Evolutionary conservation across 1,284 basidiomycete species (phyloP).

Genomic region (Golubevia pallescens): DNA sequence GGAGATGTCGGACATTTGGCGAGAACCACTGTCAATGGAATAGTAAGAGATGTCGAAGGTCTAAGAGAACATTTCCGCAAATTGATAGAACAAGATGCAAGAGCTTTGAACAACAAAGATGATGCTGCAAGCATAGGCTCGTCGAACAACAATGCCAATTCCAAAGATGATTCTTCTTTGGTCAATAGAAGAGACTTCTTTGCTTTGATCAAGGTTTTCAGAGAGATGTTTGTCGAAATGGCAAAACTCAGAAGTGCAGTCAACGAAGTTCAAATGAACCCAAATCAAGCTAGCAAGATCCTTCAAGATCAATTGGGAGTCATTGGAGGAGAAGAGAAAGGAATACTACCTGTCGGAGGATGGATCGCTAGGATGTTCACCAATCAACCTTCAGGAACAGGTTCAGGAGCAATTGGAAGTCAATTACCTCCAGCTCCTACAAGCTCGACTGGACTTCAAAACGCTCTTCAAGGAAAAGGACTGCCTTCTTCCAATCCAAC

Average conservation of each 20-base stretch:
- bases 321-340: background rate
- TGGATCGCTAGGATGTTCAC: background rate
- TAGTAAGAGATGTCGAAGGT: constrained; percentile 75
- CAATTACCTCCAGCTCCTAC: background rate
- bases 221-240: constrained; percentile 82
- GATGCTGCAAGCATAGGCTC: constrained; percentile 46
- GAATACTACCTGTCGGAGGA: background rate
- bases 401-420: background rate
- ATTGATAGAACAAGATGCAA: constrained; percentile 68
- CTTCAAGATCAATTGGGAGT: background rate
- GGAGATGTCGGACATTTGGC: constrained; percentile 88
- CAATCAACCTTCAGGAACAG: background rate
- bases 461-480: background rate
- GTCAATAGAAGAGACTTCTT: constrained; percentile 84
- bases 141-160: constrained; percentile 71
- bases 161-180: constrained; percentile 39
- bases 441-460: background rate
- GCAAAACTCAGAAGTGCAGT: constrained; percentile 80
- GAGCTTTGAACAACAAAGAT: constrained; percentile 17
- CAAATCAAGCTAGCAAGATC: constrained; percentile 72
- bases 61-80: constrained; percentile 78
- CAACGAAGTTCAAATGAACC: constrained; percentile 90
- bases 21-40: constrained; percentile 77
- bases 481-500: constrained; percentile 1
- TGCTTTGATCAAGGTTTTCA: constrained; percentile 80